phyloP scores from a whole-genome alignment of 2,329 filamentous ascomycete species.

The Bertia moriformis region DNA sequence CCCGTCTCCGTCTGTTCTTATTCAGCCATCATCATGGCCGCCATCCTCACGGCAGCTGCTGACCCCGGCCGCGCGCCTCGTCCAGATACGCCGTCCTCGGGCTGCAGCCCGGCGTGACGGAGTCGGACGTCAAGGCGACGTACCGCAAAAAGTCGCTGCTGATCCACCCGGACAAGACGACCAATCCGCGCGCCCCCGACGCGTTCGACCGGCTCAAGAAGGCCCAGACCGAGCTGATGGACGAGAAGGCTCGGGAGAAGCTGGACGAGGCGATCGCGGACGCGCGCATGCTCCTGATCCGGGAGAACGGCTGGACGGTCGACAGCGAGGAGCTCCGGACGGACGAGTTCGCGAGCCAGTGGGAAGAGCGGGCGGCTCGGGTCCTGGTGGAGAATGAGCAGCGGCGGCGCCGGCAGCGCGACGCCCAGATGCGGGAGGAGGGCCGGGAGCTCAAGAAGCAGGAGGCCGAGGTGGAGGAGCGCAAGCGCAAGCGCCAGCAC shows the following conservation, averaged over 20 bases:
- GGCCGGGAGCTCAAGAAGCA: constrained; percentile 73
- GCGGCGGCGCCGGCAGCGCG: constrained; percentile 67
- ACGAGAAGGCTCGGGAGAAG: constrained; percentile 76
- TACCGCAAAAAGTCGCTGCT: constrained; percentile 98
- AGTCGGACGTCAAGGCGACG: constrained; percentile 84
- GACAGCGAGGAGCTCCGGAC: constrained; percentile 80
- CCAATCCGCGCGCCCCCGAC: constrained; percentile 77
- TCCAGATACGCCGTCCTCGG: constrained; percentile 79
- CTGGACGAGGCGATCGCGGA: constrained; percentile 94
- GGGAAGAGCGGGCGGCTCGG: constrained; percentile 77
- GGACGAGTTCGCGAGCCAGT: constrained; percentile 66
- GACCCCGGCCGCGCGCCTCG: no score
- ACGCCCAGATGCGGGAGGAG: constrained; percentile 93
- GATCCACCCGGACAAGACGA: constrained; percentile 96
- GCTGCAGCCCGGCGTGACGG: constrained; percentile 84
- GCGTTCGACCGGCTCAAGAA: constrained; percentile 95
- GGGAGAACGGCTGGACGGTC: constrained; percentile 82
- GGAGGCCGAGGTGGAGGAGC: constrained; percentile 69
- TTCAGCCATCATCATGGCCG: constrained; percentile 3
- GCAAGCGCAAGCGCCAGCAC: constrained; percentile 78
- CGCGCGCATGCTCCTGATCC: constrained; percentile 84
- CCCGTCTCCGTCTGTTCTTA: not conserved
- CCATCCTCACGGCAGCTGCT: not conserved
- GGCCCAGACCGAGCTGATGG: constrained; percentile 77
- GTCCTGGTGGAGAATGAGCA: constrained; percentile 90